Evolutionary conservation across 352 stramenopile species (phyloP).

Genomic region (Phytophthora melonis): DNA sequence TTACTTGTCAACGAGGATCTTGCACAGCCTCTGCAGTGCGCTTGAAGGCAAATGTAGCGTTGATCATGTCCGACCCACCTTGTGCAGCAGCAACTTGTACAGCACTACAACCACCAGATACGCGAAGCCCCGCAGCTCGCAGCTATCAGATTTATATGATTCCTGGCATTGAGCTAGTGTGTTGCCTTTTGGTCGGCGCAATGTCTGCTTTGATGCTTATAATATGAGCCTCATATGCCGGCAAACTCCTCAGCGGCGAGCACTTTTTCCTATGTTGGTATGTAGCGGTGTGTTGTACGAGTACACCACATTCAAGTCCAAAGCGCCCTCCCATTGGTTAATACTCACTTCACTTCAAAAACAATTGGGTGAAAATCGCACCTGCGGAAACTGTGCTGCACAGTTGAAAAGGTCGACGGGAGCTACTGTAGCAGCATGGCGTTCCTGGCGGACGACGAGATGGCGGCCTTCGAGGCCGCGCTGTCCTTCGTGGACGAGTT

Average conservation of each 20-base stretch:
- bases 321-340: background rate
- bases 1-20: too few relatives aligned
- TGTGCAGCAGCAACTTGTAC: background rate
- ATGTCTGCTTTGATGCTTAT: background rate
- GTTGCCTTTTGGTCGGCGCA: background rate
- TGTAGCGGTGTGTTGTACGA: background rate
- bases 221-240: too few relatives aligned
- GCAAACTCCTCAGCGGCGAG: too few relatives aligned
- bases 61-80: background rate
- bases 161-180: background rate
- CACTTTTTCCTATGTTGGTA: too few relatives aligned
- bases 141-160: background rate
- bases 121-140: background rate
- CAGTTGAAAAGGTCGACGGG: slow-evolving; percentile 19
- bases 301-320: background rate
- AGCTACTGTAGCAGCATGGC: slow-evolving; percentile 23
- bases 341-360: background rate
- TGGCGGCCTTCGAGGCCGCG: slow-evolving; percentile 41
- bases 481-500: slow-evolving; percentile 51
- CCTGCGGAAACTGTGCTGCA: background rate
- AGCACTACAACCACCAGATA: background rate
- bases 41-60: background rate
- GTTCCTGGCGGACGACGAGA: slow-evolving; percentile 46
- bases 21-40: too few relatives aligned
- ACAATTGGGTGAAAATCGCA: background rate